phyloP scores from a whole-genome alignment of 129 eudicot species.

The Rutidosis leptorrhynchoides region DNA sequence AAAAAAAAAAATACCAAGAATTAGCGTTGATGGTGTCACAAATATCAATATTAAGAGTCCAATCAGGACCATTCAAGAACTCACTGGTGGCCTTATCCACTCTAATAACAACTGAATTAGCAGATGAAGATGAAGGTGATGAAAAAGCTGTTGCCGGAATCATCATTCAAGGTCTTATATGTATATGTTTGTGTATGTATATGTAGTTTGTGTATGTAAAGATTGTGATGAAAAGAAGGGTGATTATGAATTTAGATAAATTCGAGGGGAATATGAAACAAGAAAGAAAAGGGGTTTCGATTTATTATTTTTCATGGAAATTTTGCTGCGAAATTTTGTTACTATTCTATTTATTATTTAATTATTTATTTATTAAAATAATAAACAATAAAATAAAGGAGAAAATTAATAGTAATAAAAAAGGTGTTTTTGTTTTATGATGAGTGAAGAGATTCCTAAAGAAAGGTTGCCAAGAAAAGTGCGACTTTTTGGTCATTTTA shows the following conservation, averaged over 20 bases:
- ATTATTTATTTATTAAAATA: not conserved
- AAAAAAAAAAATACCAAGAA: slow-evolving; percentile 39
- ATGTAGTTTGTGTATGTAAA: not conserved
- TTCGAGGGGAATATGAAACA: slow-evolving; percentile 11
- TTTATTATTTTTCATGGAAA: slow-evolving; percentile 24
- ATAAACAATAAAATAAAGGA: not conserved
- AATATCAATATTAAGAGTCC: slow-evolving; percentile 83
- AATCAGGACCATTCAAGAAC: slow-evolving; percentile 82
- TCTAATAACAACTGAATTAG: slow-evolving; percentile 58
- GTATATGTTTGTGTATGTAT: not conserved
- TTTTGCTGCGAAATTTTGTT: slow-evolving; percentile 5
- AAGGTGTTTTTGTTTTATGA: not conserved
- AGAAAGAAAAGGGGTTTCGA: slow-evolving; percentile 15
- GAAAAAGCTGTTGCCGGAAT: slow-evolving; percentile 50
- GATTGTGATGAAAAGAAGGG: not conserved
- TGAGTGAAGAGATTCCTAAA: slow-evolving; percentile 38
- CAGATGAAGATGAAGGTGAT: slow-evolving; percentile 51
- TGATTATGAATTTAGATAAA: slow-evolving; percentile 8
- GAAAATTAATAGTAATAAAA: not conserved
- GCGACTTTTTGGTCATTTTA: slow-evolving; percentile 36
- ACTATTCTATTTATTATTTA: not conserved
- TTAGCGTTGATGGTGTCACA: slow-evolving; percentile 74
- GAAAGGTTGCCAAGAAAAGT: slow-evolving; percentile 38
- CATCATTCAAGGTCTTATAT: slow-evolving; percentile 33
- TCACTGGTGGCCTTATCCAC: slow-evolving; percentile 97